These are phyloP conservation scores for Sporothrix variecibatus DNA, from an alignment of 2,329 filamentous ascomycete species.

Conservation along the genomic window DNA sequence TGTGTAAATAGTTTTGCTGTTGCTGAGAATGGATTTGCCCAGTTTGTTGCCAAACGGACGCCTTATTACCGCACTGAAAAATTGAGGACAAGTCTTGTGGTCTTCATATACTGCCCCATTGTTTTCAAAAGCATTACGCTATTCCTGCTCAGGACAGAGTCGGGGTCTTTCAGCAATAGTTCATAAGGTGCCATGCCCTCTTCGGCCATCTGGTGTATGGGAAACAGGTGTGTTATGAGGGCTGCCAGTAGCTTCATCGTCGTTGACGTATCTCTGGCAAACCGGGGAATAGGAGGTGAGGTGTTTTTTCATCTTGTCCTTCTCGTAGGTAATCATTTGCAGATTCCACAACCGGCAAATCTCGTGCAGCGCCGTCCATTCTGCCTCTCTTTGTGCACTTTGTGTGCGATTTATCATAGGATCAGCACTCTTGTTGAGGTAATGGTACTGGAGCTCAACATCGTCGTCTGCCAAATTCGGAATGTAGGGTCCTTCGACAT, in stretches of 20 bases:
- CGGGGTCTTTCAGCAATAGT: background rate
- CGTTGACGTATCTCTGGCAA: background rate
- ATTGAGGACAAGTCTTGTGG: background rate
- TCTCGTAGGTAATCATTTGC: background rate
- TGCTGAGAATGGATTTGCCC: background rate
- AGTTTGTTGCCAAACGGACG: no score
- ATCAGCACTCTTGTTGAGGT: background rate
- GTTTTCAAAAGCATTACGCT: background rate
- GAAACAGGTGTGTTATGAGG: background rate
- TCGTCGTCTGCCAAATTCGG: background rate
- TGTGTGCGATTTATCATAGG: background rate
- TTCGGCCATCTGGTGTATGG: no score
- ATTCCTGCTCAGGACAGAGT: background rate
- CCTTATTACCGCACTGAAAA: background rate
- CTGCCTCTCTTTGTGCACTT: background rate
- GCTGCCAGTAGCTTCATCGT: background rate
- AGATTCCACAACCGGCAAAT: slow-evolving; percentile 21
- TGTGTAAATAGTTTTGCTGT: background rate
- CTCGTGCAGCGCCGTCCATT: slow-evolving; percentile 20
- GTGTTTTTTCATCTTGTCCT: background rate
- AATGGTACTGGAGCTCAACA: background rate
- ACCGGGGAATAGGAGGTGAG: background rate
- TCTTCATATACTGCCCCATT: background rate
- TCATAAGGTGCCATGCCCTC: background rate
- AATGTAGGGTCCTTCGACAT: background rate